Conservation (phyloP, 2,329 filamentous ascomycete species). For the Chalaropsis thielavioides region DNA sequence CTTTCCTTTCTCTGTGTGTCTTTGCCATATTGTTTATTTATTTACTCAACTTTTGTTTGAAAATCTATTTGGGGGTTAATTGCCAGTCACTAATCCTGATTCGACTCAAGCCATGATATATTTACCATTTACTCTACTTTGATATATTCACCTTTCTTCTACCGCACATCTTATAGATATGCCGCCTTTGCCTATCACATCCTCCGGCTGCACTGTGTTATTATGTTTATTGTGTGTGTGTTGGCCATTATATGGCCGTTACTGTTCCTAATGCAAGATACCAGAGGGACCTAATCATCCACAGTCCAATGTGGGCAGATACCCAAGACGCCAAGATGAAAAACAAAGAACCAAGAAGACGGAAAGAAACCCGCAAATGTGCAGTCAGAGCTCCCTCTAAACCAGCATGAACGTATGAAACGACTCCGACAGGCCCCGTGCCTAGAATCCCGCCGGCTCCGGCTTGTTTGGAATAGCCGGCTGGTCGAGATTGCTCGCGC, state of each 20-base stretch:
- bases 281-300: not conserved
- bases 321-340: not conserved
- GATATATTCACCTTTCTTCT: slow-evolving; percentile 14
- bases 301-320: not conserved
- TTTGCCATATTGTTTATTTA: slow-evolving; percentile 18
- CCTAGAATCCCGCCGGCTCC: slow-evolving; percentile 38
- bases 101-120: not conserved
- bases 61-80: slow-evolving; percentile 20
- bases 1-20: slow-evolving; percentile 20
- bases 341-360: not conserved
- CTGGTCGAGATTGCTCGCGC: slow-evolving; percentile 31
- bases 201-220: not conserved
- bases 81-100: not conserved
- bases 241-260: not conserved
- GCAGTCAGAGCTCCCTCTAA: no score
- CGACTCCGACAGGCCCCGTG: no score
- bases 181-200: not conserved
- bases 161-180: slow-evolving; percentile 3
- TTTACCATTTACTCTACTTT: slow-evolving; percentile 21
- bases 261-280: not conserved
- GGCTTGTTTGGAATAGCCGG: slow-evolving; percentile 34
- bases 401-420: no score
- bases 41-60: slow-evolving; percentile 21
- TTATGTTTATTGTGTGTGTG: not conserved
- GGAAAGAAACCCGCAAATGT: not conserved